These are phyloP conservation scores for Aspergillus sp. DNA, from an alignment of 2,329 filamentous ascomycete species.

Conservation along the genomic window DNA sequence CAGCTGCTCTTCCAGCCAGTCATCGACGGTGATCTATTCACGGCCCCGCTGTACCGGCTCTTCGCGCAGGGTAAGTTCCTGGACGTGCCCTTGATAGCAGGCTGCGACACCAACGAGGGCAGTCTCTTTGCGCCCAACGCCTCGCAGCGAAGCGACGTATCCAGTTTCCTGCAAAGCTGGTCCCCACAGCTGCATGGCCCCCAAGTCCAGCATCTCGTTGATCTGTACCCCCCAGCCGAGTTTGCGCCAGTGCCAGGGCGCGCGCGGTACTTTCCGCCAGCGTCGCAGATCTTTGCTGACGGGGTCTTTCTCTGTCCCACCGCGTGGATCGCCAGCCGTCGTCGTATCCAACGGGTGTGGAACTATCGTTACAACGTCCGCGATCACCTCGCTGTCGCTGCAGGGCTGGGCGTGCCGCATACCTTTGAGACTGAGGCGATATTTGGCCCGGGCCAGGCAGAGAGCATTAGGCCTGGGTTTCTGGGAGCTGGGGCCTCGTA, in stretches of 20 bases:
- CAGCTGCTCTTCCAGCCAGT: not conserved
- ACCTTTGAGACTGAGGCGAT: constrained; percentile 31
- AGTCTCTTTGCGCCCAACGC: not conserved
- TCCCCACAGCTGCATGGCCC: not conserved
- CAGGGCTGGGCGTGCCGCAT: constrained; percentile 41
- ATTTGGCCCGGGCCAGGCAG: constrained; percentile 26
- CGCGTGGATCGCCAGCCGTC: not conserved
- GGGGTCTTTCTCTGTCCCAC: not conserved
- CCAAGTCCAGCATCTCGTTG: not conserved
- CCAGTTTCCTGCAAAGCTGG: not conserved
- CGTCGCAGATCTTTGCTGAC: not conserved
- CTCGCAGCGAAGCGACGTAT: not conserved
- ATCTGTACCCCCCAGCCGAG: not conserved
- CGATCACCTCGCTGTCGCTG: constrained; percentile 35
- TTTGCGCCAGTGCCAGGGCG: not conserved
- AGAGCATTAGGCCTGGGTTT: not conserved
- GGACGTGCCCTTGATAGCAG: not conserved
- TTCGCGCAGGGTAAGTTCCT: not conserved
- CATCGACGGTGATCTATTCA: not conserved
- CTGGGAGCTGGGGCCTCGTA: not conserved
- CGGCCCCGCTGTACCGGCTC: not conserved
- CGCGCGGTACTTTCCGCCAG: not conserved
- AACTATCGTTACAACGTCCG: constrained; percentile 52
- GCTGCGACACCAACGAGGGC: not conserved
- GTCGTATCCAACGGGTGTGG: constrained; percentile 33